These are phyloP conservation scores for Lactarius tabidus DNA, from an alignment of 768 basidiomycete genomes.

Conservation along the genomic window DNA sequence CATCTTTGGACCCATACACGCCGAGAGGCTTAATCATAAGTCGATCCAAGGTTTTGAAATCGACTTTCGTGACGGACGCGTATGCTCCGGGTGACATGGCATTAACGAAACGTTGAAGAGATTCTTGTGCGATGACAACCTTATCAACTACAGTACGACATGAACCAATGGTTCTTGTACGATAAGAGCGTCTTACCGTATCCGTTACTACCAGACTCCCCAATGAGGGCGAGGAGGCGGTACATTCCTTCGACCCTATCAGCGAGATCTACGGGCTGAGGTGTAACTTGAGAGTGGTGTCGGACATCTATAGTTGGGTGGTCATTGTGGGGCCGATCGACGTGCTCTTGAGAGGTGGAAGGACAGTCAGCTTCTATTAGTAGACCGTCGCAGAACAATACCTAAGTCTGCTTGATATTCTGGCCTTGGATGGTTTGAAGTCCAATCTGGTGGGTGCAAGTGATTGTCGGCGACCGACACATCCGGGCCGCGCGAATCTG, in stretches of 20 bases:
- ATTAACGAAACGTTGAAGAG: constrained; percentile 46
- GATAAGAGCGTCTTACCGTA: constrained; percentile 36
- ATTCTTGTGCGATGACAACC: constrained; percentile 52
- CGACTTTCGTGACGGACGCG: constrained; percentile 32
- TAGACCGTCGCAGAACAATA: too few relatives aligned
- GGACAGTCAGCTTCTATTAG: too few relatives aligned
- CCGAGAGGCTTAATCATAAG: constrained; percentile 48
- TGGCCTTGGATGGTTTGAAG: too few relatives aligned
- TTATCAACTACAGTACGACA: constrained; percentile 45
- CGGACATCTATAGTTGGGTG: too few relatives aligned
- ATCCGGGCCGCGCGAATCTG: too few relatives aligned
- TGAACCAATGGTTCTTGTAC: not conserved
- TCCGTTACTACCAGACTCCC: constrained; percentile 45
- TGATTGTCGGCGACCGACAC: too few relatives aligned
- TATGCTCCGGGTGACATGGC: constrained; percentile 47
- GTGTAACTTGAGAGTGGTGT: not conserved
- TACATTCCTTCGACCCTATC: not conserved
- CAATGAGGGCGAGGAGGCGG: constrained; percentile 34
- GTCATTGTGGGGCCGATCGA: too few relatives aligned
- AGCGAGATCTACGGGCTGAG: not conserved
- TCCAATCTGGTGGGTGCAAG: too few relatives aligned
- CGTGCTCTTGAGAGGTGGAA: too few relatives aligned
- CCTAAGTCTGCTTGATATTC: too few relatives aligned
- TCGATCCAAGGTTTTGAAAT: constrained; percentile 40
- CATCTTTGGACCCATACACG: constrained; percentile 49